Evolutionary conservation across 2,329 filamentous ascomycete species (phyloP).

Genomic region (Xylaria multiplex): DNA sequence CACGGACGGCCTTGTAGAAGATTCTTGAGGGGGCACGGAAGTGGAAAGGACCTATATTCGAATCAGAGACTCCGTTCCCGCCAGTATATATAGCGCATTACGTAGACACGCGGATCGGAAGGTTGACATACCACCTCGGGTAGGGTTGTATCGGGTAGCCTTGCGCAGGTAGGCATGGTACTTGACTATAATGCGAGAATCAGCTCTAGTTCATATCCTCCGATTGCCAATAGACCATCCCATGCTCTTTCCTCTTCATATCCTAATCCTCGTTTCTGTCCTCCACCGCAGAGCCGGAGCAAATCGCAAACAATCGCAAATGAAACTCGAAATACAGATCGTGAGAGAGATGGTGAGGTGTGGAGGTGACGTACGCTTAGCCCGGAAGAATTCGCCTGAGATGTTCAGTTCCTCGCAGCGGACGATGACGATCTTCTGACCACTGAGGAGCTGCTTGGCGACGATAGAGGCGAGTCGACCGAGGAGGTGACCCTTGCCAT

Average conservation of each 20-base stretch:
- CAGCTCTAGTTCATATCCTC: slow-evolving; percentile 52
- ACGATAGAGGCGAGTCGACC: slow-evolving; percentile 98
- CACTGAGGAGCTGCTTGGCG: slow-evolving; percentile 98
- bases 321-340: slow-evolving; percentile 18
- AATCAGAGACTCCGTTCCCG: slow-evolving; percentile 47
- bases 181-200: slow-evolving; percentile 81
- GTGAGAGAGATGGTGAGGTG: neutral
- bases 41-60: slow-evolving; percentile 88
- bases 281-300: neutral
- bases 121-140: slow-evolving; percentile 83
- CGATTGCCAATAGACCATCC: slow-evolving; percentile 17
- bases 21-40: slow-evolving; percentile 99
- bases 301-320: neutral
- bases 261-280: neutral
- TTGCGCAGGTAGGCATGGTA: slow-evolving; percentile 99
- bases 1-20: slow-evolving; percentile 99
- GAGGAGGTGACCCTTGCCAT: slow-evolving; percentile 99
- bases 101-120: slow-evolving; percentile 38
- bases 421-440: slow-evolving; percentile 99
- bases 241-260: slow-evolving; percentile 25
- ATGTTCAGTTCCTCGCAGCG: slow-evolving; percentile 99
- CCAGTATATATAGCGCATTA: slow-evolving; percentile 16
- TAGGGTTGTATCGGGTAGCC: slow-evolving; percentile 99
- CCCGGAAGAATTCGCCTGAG: slow-evolving; percentile 99
- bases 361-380: slow-evolving; percentile 87